phyloP scores from a whole-genome alignment of 345 rosid species.

The Rubroshorea leprosula region DNA sequence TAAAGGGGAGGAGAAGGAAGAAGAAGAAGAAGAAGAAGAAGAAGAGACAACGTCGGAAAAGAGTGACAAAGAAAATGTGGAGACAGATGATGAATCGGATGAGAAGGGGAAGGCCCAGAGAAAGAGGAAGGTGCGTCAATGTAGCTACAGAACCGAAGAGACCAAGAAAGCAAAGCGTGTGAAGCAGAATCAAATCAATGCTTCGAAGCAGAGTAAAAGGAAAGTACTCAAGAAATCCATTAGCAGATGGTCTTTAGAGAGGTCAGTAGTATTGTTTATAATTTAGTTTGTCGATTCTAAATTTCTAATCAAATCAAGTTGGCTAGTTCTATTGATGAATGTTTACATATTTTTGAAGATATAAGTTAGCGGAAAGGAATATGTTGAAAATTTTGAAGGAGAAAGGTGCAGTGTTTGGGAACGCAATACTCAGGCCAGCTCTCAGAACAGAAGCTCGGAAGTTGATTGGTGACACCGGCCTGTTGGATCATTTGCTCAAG shows the following conservation, averaged over 20 bases:
- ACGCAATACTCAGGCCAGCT: slow-evolving; percentile 66
- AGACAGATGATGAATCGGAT: slow-evolving; percentile 5
- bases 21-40: slow-evolving; percentile 20
- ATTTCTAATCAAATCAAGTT: not conserved
- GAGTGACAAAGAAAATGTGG: slow-evolving; percentile 4
- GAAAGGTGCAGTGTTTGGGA: slow-evolving; percentile 60
- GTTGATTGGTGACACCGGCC: slow-evolving; percentile 92
- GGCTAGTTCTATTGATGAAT: slow-evolving; percentile 8
- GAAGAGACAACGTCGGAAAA: not conserved
- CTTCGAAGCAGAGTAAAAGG: slow-evolving; percentile 31
- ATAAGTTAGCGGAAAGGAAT: slow-evolving; percentile 73
- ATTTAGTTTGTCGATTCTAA: not conserved
- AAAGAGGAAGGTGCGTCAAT: slow-evolving; percentile 38
- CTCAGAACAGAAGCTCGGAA: slow-evolving; percentile 76
- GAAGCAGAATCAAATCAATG: slow-evolving; percentile 31
- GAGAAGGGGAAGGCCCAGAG: not conserved
- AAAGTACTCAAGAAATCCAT: slow-evolving; percentile 36
- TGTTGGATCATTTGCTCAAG: slow-evolving; percentile 87
- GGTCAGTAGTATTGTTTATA: slow-evolving; percentile 32
- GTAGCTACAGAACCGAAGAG: slow-evolving; percentile 17
- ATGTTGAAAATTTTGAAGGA: slow-evolving; percentile 85
- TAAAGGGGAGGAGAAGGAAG: slow-evolving; percentile 11
- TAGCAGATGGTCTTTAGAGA: slow-evolving; percentile 72
- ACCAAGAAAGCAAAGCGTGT: slow-evolving; percentile 30
- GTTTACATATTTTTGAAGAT: slow-evolving; percentile 37